phyloP scores from a whole-genome alignment of 2,329 filamentous ascomycete species.

The Fragosphaeria purpurea region DNA sequence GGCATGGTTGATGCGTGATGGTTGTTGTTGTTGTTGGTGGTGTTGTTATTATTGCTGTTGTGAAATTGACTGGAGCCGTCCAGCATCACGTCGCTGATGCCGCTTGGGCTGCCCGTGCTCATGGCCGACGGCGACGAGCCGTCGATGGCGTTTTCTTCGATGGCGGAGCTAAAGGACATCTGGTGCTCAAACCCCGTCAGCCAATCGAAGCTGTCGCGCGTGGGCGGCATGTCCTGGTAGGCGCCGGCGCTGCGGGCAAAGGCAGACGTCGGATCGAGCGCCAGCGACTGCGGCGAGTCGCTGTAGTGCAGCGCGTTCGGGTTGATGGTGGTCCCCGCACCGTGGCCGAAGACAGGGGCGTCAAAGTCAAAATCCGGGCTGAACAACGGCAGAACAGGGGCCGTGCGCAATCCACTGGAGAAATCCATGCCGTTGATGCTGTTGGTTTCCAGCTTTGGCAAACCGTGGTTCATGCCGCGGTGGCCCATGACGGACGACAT shows the following conservation, averaged over 20 bases:
- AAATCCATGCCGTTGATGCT: conserved; percentile 55
- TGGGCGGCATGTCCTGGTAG: conserved; percentile 25
- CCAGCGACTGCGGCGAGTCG: conserved; percentile 60
- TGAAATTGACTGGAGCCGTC: conserved; percentile 60
- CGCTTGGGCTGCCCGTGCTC: conserved; percentile 87
- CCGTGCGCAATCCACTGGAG: conserved; percentile 63
- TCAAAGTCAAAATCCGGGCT: conserved; percentile 61
- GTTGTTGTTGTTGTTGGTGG: too few species aligned
- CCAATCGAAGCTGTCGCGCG: conserved; percentile 74
- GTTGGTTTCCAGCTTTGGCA: conserved; percentile 77
- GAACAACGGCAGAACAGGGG: conserved; percentile 56
- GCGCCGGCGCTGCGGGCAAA: conserved; percentile 26
- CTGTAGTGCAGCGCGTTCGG: conserved; percentile 70
- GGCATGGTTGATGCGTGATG: conserved; percentile 30
- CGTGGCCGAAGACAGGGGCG: conserved; percentile 57
- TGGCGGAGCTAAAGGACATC: conserved; percentile 50
- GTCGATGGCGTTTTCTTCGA: conserved; percentile 72
- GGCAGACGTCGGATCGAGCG: conserved; percentile 37
- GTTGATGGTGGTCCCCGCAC: conserved; percentile 57
- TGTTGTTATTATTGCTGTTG: too few species aligned
- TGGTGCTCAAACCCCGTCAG: conserved; percentile 68
- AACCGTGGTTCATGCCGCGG: conserved; percentile 54
- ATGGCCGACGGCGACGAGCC: conserved; percentile 93
- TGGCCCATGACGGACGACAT: conserved; percentile 62
- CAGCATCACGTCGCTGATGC: conserved; percentile 82